These are phyloP conservation scores for Aspergillus funiculosus DNA, from an alignment of 495 filamentous ascomycete genomes.

Conservation along the genomic window DNA sequence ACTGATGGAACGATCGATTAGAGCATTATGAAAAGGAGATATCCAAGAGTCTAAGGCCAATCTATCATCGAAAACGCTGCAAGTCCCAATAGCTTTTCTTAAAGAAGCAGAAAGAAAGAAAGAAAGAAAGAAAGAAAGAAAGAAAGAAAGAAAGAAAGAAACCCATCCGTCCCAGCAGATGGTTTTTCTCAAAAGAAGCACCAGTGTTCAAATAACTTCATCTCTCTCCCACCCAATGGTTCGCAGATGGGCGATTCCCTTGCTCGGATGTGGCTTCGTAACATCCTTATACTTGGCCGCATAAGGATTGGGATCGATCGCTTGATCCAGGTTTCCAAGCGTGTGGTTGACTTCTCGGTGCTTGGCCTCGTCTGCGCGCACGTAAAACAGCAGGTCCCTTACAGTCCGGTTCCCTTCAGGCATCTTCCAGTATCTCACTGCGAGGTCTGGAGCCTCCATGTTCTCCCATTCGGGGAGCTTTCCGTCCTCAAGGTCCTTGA, in stretches of 20 bases:
- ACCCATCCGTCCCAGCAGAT: slow-evolving; percentile 1
- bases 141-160: background rate
- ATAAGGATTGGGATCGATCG: slow-evolving; percentile 85
- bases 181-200: slow-evolving; percentile 21
- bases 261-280: slow-evolving; percentile 58
- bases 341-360: slow-evolving; percentile 98
- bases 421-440: slow-evolving; percentile 87
- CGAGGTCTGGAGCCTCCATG: slow-evolving; percentile 79
- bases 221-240: slow-evolving; percentile 74
- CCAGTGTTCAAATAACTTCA: slow-evolving; percentile 60
- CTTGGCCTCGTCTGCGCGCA: slow-evolving; percentile 93
- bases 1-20: too few species aligned
- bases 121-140: background rate
- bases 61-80: too few species aligned
- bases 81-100: too few species aligned
- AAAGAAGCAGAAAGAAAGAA: background rate
- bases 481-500: slow-evolving; percentile 79
- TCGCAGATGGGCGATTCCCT: slow-evolving; percentile 63
- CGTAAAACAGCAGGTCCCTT: slow-evolving; percentile 78
- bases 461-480: slow-evolving; percentile 76
- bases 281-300: slow-evolving; percentile 65
- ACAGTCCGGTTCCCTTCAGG: slow-evolving; percentile 77
- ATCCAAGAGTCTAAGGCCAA: too few species aligned
- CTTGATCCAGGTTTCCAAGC: slow-evolving; percentile 74
- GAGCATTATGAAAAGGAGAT: too few species aligned